Base-by-base conservation (phyloP, 768 basidiomycete genomes). In the Macrocybe gigantea region DNA sequence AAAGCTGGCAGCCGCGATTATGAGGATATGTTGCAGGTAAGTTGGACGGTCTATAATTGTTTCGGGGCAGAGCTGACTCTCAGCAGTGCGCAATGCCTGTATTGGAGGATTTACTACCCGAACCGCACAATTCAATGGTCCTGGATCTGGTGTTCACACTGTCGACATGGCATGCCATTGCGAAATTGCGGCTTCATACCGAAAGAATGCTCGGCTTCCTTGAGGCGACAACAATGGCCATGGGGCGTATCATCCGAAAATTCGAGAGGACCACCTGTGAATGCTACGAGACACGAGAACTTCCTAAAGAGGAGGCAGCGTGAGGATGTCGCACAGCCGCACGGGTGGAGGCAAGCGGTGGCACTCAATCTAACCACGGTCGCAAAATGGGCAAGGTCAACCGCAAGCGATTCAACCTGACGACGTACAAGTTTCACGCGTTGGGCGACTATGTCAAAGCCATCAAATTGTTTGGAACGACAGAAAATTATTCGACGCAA, bases 121-220 rank as follows among this genome's bases (percentile, higher is more conserved):
- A 57, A 6, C 42, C 49, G 0, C 59, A 71, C 8, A 56, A 72
- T 29, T 1, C 12, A 5, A 48, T 59, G 6, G 32, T 71, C 1
- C 51, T 56, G 3, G 51, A 55, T 1, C 56, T 73, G 0, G 47
- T 72, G 0, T 69, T 63, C 48, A 46, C 45, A 7, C 53, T 68
- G 2, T 59, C 57, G 3, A 53, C 55, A n/a, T 74, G 69, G 71
- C 69, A 72, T 52, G 61, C 53, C 0, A 50, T 64, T 11, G 65
- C 60, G 0, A 72, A 73, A 50, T 54, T 70, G 1, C 58, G 65
- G 6, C 51, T 67, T 9, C 70, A 71, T 47, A 66, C 68, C 0
- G 56, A 64, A 58, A 65, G 53, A 56, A 76, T 56, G 7, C 50
- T 45, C 36, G 63, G 42, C 54, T 62, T 38, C 37, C 62, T 52